Base-by-base conservation (phyloP, 2,329 filamentous ascomycete species). In the Pestalotiopsis sp. region DNA sequence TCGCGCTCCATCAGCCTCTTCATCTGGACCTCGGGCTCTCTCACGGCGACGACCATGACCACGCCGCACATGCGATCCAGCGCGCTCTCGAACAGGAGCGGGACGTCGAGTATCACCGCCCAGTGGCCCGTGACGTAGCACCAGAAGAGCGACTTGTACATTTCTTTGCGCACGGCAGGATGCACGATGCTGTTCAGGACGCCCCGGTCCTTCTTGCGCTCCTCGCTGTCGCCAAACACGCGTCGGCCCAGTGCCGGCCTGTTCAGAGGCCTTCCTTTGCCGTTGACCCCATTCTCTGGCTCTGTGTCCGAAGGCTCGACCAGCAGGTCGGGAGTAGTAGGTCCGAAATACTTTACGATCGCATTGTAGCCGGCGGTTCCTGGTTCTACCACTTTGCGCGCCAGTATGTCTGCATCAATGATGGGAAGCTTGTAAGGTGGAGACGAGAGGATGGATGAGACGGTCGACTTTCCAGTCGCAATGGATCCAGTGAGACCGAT, bases 401-500 rank as follows among this genome's bases (percentile, higher is more conserved):
- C 95, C 69, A 98, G 87, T 67, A 97, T 82, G 82, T 99, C 96
- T 77, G 96, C 95, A 78, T 99, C 96, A 82, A 99, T 91, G 73
- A 99, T 87, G 75, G 96, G 94, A 70, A 99, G 87, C 69, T 88
- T 91, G 84, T 98, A 92, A 0, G 95, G 96, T 4, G 92, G 84
- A 4, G 88, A 85, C 64, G 92, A 89, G 74, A 99, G 92, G 73
- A 97, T 87, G 52, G 87, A 85, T 35, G 96, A 97, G 66, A 98
- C 94, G 72, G 95, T 99, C 59, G 95, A 97, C 87, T 99, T 99
- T 79, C 96, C 96, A 5, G 96, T 99, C 69, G 96, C 96, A 77
- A 99, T 98, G 69, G 94, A 97, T 78, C 96, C 96, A 9, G 96
- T 99, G 30, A 99, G 89, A 67, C 96, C 96, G 74, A 99, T 94